Conservation (phyloP, 139 green algal genomes). For the Gonium pectorale region DNA sequence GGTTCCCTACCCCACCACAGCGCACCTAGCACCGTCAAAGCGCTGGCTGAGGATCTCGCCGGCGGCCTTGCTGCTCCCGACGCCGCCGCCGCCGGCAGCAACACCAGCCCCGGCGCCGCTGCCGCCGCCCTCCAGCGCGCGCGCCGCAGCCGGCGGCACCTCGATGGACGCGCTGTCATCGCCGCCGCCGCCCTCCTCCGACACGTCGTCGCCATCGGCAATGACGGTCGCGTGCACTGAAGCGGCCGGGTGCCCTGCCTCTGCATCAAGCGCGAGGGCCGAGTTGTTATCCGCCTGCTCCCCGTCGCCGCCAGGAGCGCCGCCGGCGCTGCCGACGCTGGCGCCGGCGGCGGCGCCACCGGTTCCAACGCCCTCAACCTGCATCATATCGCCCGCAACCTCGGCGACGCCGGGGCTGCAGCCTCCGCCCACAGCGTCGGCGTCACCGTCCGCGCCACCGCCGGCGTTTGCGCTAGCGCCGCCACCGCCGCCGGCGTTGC, state of each 20-base stretch:
- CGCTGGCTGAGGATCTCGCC: conserved; percentile 22
- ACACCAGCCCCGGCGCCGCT: neutral
- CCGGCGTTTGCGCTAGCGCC: neutral
- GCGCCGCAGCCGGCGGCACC: conserved; percentile 18
- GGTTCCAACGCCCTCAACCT: neutral
- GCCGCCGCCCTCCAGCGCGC: conserved; percentile 25
- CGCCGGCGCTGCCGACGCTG: conserved; percentile 31
- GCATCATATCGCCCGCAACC: neutral
- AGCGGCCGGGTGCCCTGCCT: conserved; percentile 45
- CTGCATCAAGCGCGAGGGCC: conserved; percentile 1
- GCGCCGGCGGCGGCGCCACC: neutral
- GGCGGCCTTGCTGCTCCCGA: conserved; percentile 15
- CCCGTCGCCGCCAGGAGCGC: conserved; percentile 9
- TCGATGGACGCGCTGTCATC: conserved; percentile 35
- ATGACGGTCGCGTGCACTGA: conserved; percentile 62
- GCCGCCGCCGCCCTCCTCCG: conserved; percentile 10
- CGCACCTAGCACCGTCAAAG: conserved; percentile 16
- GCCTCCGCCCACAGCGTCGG: neutral
- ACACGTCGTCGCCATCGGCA: conserved; percentile 44
- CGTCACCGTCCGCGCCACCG: neutral
- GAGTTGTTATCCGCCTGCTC: conserved; percentile 28
- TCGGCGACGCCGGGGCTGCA: conserved; percentile 19
- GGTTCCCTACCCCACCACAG: too few relatives aligned
- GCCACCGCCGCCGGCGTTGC: neutral
- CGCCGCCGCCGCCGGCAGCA: neutral